phyloP scores from a whole-genome alignment of 2,329 filamentous ascomycete species.

The Fusarium irregulare region DNA sequence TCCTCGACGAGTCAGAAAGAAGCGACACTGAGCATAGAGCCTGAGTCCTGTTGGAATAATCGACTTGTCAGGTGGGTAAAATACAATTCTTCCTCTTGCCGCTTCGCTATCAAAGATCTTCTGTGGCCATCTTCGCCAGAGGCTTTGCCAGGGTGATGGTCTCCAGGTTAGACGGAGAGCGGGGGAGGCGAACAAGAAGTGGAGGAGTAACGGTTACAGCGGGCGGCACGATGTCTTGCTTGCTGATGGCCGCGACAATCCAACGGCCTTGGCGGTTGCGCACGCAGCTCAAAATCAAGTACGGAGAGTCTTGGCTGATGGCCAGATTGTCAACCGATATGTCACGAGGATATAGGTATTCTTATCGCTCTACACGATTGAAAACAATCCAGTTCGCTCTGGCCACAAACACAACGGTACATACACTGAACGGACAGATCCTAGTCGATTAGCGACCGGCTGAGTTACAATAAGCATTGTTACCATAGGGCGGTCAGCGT shows the following conservation, averaged over 20 bases:
- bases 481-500: slow-evolving; percentile 20
- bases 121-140: slow-evolving; percentile 1
- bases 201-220: slow-evolving; percentile 43
- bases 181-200: slow-evolving; percentile 43
- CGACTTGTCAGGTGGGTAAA: background rate
- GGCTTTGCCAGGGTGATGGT: slow-evolving; percentile 18
- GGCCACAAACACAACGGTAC: background rate
- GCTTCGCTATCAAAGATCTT: slow-evolving; percentile 9
- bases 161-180: slow-evolving; percentile 30
- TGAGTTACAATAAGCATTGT: slow-evolving; percentile 19
- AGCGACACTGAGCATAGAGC: slow-evolving; percentile 4
- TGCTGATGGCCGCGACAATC: slow-evolving; percentile 24
- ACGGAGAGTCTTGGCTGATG: slow-evolving; percentile 4
- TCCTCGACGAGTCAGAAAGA: slow-evolving; percentile 14
- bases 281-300: slow-evolving; percentile 14
- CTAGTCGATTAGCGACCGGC: slow-evolving; percentile 22
- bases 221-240: slow-evolving; percentile 46
- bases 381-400: background rate
- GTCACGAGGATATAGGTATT: background rate
- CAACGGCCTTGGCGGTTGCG: slow-evolving; percentile 30
- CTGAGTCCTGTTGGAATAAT: slow-evolving; percentile 16
- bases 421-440: slow-evolving; percentile 1
- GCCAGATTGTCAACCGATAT: slow-evolving; percentile 3
- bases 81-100: background rate
- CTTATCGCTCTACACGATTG: background rate